Conservation (phyloP, 225 moss, liverwort and hornwort species). For the Bryum argenteum region DNA sequence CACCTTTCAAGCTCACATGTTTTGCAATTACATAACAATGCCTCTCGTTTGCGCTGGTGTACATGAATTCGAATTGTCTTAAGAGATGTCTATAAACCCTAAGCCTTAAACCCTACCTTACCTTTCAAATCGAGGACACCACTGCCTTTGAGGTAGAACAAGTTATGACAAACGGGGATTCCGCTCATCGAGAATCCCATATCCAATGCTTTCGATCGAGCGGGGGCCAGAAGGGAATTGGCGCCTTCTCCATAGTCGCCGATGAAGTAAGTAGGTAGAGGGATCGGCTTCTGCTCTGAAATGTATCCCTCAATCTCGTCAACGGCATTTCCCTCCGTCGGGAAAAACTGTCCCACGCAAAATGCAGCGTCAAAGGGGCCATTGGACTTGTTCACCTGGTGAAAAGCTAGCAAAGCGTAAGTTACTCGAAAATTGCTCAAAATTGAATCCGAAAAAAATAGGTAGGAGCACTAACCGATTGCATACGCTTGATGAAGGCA, state of each 20-base stretch:
- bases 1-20: background rate
- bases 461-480: conserved; percentile 27
- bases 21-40: background rate
- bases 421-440: background rate
- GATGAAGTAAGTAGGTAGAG: conserved; percentile 81
- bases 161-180: conserved; percentile 66
- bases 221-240: conserved; percentile 58
- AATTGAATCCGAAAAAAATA: background rate
- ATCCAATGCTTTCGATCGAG: conserved; percentile 61
- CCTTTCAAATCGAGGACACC: conserved; percentile 76
- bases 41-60: background rate
- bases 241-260: conserved; percentile 89
- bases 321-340: conserved; percentile 43
- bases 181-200: conserved; percentile 63
- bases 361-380: conserved; percentile 85
- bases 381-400: conserved; percentile 83
- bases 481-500: conserved; percentile 56
- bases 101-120: conserved; percentile 64
- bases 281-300: conserved; percentile 57
- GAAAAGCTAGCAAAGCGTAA: background rate
- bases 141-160: conserved; percentile 87
- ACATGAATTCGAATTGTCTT: background rate
- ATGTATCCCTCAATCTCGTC: conserved; percentile 69
- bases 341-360: conserved; percentile 96
- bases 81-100: conserved; percentile 25